Base-by-base conservation (phyloP, 768 basidiomycete genomes). In the Peribolospora kevripleyi region DNA sequence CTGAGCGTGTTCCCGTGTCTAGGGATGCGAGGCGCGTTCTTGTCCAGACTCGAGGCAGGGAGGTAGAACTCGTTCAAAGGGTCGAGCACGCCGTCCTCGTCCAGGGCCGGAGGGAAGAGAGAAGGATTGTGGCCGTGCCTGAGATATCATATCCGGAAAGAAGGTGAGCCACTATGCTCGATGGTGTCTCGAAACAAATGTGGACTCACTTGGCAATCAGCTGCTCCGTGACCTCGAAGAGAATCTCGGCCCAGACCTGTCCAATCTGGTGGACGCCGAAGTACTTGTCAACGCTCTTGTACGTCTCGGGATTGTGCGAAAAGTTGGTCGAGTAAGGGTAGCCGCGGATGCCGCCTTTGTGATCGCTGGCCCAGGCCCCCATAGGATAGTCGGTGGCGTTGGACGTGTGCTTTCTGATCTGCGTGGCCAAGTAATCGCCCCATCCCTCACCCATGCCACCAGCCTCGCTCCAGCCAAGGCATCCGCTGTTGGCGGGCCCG, bases 361-460 rank as follows among this genome's bases (percentile, higher is more conserved):
- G 69, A 69, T 90, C 90, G 9, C 85, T 79, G 51, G 90, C 90
- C 91, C 91, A 98, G 6, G 83, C 75, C 50, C 91, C 91, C 90
- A 97, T 93, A 2, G 81, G 49, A 42, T 50, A 57, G 43, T 55
- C 65, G 39, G 62, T 61, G 42, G 61, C 54, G 63, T 69, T 66
- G 56, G 63, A 61, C 50, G 61, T 60, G 53, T 68, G 64, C 61
- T 68, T 67, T 9, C 70, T 62, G 62, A 70, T 68, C 54, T 68
- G 50, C 6, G 88, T 95, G 5, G 87, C 90, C 51, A 93, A 69
- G 70, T 80, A 87, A 62, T 88, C 84, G 50, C 42, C 67, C 68
- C 68, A 69, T 36, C 71, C 70, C 60, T 72, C 71, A 48, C 71
- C 71, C 90, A 95, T 95, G 37, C 88, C 91, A 45, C 91, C 91